Evolutionary conservation across 1,284 basidiomycete genomes (phyloP), one percentile per base, ranked within the genome.

Genomic region (Ceratobasidium sp.): DNA sequence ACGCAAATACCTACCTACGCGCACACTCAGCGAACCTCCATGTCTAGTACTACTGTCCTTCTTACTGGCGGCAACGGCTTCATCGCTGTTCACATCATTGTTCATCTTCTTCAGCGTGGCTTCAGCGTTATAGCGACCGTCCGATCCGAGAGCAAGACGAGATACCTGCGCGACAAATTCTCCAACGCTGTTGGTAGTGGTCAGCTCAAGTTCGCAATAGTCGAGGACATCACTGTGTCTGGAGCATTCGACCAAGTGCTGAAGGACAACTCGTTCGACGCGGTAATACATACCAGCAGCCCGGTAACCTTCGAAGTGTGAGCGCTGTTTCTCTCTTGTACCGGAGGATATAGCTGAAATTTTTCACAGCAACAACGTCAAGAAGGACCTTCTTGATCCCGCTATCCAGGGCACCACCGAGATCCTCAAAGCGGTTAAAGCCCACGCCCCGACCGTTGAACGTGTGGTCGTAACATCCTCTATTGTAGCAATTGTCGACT

Each of bases 391-490:
- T 64, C 80, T 84, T 72, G 80, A 82, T 62, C 84, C 84, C 1
- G 84, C 84, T 16, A 81, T 86, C 34, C 77, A 84, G 61, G 85
- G 84, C 5, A 86, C 85, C 0, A 77, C 78, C 16, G 81, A 80
- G 68, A 78, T 85, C 7, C 79, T 86, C 16, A 77, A 81, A 37
- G 81, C 82, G 16, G 75, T 78, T 27, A 80, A 78, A 39, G 78
- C 75, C 76, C 24, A 53, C 31, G 74, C 54, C 65, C 48, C 78
- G 39, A 76, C 75, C 22, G 80, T 86, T 77, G 81, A 82, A 76
- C 79, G 83, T 16, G 80, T 85, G 61, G 81, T 84, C 48, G 79
- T 85, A 64, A 83, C 84, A 7, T 83, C 83, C 6, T 84, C 84
- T 0, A 83, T 83, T 61, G 84, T 83, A 0, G 74, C 79, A 1